phyloP scores from a whole-genome alignment of 495 filamentous ascomycete genomes.

The Jackrogersella minutella region DNA sequence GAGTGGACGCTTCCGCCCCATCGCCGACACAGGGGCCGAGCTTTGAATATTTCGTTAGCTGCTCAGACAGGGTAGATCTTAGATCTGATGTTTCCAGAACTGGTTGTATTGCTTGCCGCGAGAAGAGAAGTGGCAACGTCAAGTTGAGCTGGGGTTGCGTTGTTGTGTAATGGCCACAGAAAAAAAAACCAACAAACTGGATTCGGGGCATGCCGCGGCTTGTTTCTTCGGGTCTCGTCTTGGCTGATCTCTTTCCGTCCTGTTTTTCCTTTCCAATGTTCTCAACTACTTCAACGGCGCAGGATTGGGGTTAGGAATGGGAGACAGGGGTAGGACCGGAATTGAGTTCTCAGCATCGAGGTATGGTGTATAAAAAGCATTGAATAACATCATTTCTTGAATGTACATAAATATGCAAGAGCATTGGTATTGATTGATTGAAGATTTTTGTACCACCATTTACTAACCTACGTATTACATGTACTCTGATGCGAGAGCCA shows the following conservation, averaged over 20 bases:
- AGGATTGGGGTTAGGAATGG: conserved; percentile 6
- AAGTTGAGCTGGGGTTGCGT: not conserved
- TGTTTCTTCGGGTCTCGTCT: conserved; percentile 2
- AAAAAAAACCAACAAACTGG: conserved; percentile 2
- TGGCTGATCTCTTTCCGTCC: not conserved
- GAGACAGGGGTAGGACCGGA: conserved; percentile 2
- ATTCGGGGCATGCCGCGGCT: not conserved
- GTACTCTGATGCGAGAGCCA: not conserved
- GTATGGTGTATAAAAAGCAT: conserved; percentile 39
- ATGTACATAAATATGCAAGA: conserved; percentile 27
- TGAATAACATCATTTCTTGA: conserved; percentile 11
- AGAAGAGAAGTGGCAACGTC: not conserved
- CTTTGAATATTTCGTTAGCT: conserved; percentile 11
- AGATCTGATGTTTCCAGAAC: not conserved
- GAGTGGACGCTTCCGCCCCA: conserved; percentile 27
- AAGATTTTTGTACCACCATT: conserved; percentile 17
- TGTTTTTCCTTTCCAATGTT: not conserved
- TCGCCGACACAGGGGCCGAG: conserved; percentile 26
- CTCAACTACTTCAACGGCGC: conserved; percentile 7
- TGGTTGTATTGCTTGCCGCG: not conserved
- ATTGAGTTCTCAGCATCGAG: conserved; percentile 24
- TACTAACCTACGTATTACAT: not conserved
- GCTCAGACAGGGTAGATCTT: not conserved
- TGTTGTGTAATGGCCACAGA: conserved; percentile 10
- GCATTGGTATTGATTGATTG: conserved; percentile 20